phyloP scores from a whole-genome alignment of 257 asterid species.

The Jasminum sambac region DNA sequence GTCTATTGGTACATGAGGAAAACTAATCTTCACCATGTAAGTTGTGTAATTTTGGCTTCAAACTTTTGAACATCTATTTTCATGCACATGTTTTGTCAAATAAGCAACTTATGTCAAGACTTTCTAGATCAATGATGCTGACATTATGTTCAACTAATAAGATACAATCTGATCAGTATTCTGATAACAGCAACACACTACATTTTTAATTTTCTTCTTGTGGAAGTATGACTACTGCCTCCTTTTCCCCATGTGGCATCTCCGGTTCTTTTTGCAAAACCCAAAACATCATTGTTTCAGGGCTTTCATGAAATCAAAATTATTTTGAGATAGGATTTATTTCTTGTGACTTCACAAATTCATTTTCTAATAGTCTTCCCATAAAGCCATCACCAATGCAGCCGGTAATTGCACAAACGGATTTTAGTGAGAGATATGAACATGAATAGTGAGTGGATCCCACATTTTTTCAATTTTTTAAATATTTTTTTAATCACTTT shows the following conservation, averaged over 20 bases:
- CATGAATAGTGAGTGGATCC: no score
- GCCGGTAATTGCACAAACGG: no score
- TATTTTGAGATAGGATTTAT: not conserved
- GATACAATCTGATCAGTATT: not conserved
- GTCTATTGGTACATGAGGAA: constrained; percentile 89
- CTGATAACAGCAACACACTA: no score
- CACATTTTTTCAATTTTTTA: no score
- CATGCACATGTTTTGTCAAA: not conserved
- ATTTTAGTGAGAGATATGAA: no score
- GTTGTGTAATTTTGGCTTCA: constrained; percentile 29
- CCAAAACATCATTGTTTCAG: not conserved
- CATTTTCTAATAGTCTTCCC: not conserved
- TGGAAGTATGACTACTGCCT: not conserved
- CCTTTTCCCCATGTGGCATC: not conserved
- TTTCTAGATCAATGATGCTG: not conserved
- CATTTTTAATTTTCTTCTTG: not conserved
- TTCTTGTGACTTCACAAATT: not conserved
- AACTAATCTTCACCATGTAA: constrained; percentile 91
- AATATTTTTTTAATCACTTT: no score
- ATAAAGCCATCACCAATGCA: no score
- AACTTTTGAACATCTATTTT: not conserved
- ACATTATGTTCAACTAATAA: not conserved
- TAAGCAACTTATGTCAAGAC: not conserved
- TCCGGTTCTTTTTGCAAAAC: not conserved
- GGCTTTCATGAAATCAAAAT: not conserved